Evolutionary conservation across 164 flowering plant species (phyloP), one percentile per base, ranked within the genome.

Genomic region (Dillenia turbinata): DNA sequence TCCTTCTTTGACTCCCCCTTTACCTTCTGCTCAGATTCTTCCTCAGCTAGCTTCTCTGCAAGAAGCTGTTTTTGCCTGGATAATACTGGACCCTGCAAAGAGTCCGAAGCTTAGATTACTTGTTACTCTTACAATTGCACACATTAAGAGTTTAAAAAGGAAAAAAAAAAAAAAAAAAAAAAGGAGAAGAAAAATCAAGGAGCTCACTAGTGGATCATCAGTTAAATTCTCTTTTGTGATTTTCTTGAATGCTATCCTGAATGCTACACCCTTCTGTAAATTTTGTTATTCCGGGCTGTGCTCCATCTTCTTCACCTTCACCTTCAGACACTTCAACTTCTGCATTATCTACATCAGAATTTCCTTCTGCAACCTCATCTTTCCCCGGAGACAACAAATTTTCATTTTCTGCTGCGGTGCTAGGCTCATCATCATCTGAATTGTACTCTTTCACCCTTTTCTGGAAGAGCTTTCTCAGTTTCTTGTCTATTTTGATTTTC

Each of bases 41-140:
- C 97, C 70, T 86, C 90, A 24, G 96, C 91, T 73, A 94, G 96
- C 79, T 89, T 91, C 76, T 85, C 82, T 5, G 78, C 96, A 50
- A 94, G 60, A 52, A 94, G 96, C 71, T 81, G 84, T 85, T 83
- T n/a, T 57, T 86, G 85, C 43, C 74, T 93, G 12, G 95, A 80
- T 63, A 94, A 71, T 17, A 91, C 86, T 19, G 98, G 97, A 54
- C 98, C 95, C 98, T 93, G 77, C 65, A 73, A 75, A 56, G 61
- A 54, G 4, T 49, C 24, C 8, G 9, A 61, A 47, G 9, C 13
- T 60, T 64, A 52, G 19, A 24, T n/a, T 19, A 1, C 13, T 4
- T 22, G 7, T 10, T 12, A 44, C 11, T 53, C 9, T n/a, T 33
- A 6, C 40, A 33, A 33, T 33, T 5, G 40, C 0, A 33, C 7